Conservation (phyloP, 305 asterid genomes). For the Caryopteris hybrid region DNA sequence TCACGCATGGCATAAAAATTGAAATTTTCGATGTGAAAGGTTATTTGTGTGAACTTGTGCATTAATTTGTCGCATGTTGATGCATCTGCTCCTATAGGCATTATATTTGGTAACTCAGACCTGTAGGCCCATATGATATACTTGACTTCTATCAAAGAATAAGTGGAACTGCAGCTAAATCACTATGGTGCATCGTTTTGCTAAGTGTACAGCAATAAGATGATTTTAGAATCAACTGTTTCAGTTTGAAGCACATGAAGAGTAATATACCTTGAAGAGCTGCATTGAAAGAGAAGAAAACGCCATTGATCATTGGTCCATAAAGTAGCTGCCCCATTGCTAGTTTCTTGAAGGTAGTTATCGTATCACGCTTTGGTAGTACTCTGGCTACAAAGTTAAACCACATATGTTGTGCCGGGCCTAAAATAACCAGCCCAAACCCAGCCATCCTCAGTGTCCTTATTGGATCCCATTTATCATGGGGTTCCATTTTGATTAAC, state of each 20-base stretch:
- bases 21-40: neutral
- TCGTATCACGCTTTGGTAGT: slow-evolving; percentile 60
- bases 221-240: slow-evolving; percentile 3
- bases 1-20: neutral
- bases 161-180: neutral
- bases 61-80: neutral
- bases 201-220: neutral
- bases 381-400: slow-evolving; percentile 56
- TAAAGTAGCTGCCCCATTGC: slow-evolving; percentile 59
- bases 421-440: slow-evolving; percentile 70
- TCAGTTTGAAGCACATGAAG: neutral
- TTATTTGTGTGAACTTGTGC: neutral
- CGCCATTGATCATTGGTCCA: slow-evolving; percentile 53
- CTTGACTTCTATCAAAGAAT: neutral
- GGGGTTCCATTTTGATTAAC: slow-evolving; percentile 51
- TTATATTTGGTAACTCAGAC: neutral
- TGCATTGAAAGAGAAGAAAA: slow-evolving; percentile 77
- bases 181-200: neutral
- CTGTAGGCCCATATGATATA: neutral
- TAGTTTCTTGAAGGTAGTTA: slow-evolving; percentile 70
- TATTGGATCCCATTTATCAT: slow-evolving; percentile 44
- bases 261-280: slow-evolving; percentile 62
- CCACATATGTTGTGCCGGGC: slow-evolving; percentile 79
- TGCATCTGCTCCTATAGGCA: neutral
- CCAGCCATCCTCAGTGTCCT: slow-evolving; percentile 76